Evolutionary conservation across 345 rosid genomes (phyloP), one percentile per base, ranked within the genome.

Genomic region (Barbarea vulgaris): DNA sequence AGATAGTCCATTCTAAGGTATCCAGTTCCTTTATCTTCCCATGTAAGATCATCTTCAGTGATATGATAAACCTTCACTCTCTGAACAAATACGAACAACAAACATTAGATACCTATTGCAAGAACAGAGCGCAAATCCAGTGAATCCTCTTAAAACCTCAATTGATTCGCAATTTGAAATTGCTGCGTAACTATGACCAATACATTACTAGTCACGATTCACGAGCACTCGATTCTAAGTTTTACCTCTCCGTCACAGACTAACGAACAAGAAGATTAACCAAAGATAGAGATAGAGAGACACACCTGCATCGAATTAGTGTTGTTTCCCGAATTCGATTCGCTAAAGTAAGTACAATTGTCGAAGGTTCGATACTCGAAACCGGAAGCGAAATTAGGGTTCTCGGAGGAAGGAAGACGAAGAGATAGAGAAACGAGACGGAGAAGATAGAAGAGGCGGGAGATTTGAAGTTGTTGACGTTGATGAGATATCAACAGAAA

Each of bases 21-120:
- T 75, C 97, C 99, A 50, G 99, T 92, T 75, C 99, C 99, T 80
- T 81, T 93, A 74, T 94, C 97, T 79, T 94, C 97, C 97, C 99
- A 94, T 81, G 88, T 87, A 36, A 36, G 13, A 51, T 96, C 97
- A 84, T 86, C 87, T 22, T 85, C 91, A 51, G 67, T 88, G 67
- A 87, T 71, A 62, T 87, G 89, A 66, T 87, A 94, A 53, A 94
- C 86, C 84, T 94, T 92, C 78, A 94, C 96, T 46, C 99, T 85
- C 97, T 94, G 89, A 79, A 57, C 47, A 57, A 57, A 54, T 9
- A 31, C 5, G 7, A 4, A 64, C 52, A 9, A 64, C 52, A 64
- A 61, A 44, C 22, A 9, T 65, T 55, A 42, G 63, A 64, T 5
- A n/a, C 30, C 3, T 3, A 25, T 44, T 4, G 27, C 51, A 42